Evolutionary conservation across 208 protist genomes (phyloP), one percentile per base, ranked within the genome.

Genomic region (Leishmania arabica): DNA sequence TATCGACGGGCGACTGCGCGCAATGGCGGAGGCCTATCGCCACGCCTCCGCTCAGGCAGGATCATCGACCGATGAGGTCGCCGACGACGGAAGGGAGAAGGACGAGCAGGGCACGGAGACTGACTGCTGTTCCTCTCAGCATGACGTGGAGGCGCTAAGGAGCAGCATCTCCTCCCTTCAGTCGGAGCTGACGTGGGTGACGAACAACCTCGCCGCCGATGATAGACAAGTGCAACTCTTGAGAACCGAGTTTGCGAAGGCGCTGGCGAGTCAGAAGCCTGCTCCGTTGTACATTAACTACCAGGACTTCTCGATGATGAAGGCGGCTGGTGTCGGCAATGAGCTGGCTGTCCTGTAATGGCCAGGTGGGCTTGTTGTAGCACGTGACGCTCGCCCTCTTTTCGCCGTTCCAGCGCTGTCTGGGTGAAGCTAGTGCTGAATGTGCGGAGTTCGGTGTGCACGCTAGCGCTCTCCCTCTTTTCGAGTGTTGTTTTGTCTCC

Each of bases 231-330:
- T 7, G 17, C 47, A 65, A 19, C 34, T 5, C 21, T 40, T 68
- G 53, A 37, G 34, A 37, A 68, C 3, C 37, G 37, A 51, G 47
- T 79, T 79, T 60, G 62, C 37, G 17, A 42, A 74, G 1, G 72
- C 66, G 47, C 27, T 79, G 31, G 13, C 19, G 2, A 60, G 60
- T 34, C 85, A 92, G 72, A 56, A 79, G n/a, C 85, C 85, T 11
- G 81, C 75, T 0, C 89, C 91, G 31, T 78, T 94, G 7, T 94
- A 91, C 75, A 81, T 94, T 45, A 56, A 73, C 54, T 66, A 83
- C 34, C 58, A 62, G 2, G 82, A 74, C 27, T 82, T 90, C 42
- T 49, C 84, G 5, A 68, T 84, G 53, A 74, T 93, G 80, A 84
- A 77, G 37, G 24, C 21, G 2, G 79, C 54, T 4, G 72, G 75